Conservation (phyloP, 2,329 filamentous ascomycete species). For the Exserohilum rostratum region DNA sequence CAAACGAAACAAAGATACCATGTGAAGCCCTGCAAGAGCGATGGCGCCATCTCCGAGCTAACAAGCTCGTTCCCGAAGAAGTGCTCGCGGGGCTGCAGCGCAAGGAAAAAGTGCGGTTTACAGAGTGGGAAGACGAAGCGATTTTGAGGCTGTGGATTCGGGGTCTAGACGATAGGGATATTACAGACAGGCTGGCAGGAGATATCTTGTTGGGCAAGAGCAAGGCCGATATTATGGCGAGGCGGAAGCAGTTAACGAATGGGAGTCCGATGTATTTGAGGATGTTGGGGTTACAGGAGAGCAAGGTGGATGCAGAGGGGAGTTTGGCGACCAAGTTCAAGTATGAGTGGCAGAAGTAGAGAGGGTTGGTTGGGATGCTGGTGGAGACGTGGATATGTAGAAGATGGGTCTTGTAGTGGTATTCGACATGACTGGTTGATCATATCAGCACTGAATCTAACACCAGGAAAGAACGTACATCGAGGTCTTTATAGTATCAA, state of each 20-base stretch:
- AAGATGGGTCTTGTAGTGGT: no score
- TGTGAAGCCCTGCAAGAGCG: no score
- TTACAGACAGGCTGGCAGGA: background rate
- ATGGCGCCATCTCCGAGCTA: background rate
- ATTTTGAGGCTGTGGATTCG: slow-evolving; percentile 10
- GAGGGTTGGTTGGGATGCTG: background rate
- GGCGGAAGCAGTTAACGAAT: background rate
- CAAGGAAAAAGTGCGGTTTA: slow-evolving; percentile 1
- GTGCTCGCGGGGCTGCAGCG: slow-evolving; percentile 2
- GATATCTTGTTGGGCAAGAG: background rate
- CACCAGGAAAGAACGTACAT: no score
- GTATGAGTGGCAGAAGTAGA: background rate
- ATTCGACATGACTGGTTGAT: no score
- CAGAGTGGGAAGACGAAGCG: slow-evolving; percentile 8
- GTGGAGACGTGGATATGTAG: background rate
- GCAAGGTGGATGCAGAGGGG: background rate
- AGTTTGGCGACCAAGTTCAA: background rate
- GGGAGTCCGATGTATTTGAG: background rate
- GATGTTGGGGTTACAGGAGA: background rate
- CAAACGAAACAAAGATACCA: no score
- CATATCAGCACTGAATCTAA: no score
- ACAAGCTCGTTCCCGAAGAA: slow-evolving; percentile 11
- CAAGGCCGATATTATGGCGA: background rate
- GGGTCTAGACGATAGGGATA: slow-evolving; percentile 1
- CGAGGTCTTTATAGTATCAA: no score